Conservation (phyloP, 177 flowering plant species). For the Telopea speciosissima region DNA sequence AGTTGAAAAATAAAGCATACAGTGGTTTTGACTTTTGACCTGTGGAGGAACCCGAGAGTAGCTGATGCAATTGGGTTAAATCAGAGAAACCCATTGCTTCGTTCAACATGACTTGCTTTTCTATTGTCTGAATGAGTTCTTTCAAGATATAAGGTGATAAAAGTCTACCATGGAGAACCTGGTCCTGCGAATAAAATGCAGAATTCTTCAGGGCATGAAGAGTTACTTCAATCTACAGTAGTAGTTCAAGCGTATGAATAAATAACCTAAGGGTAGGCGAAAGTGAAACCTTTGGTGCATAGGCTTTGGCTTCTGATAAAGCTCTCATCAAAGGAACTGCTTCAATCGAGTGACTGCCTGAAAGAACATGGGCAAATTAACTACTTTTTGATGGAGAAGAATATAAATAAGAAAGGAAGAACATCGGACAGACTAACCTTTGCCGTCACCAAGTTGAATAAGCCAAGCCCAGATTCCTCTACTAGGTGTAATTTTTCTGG, state of each 20-base stretch:
- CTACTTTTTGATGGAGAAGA: too few species aligned
- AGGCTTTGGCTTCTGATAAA: slow-evolving; percentile 9
- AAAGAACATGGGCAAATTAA: neutral
- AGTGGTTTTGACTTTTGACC: neutral
- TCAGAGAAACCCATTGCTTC: slow-evolving; percentile 3
- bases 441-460: neutral
- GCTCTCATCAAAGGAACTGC: slow-evolving; percentile 7
- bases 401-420: too few species aligned
- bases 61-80: neutral
- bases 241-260: neutral
- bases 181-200: slow-evolving; percentile 10
- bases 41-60: slow-evolving; percentile 5
- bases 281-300: slow-evolving; percentile 3
- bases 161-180: slow-evolving; percentile 7
- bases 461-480: too few species aligned
- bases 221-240: slow-evolving; percentile 1
- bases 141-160: slow-evolving; percentile 13
- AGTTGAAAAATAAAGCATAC: neutral
- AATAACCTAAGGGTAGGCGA: neutral
- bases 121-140: slow-evolving; percentile 13
- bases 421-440: neutral
- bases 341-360: slow-evolving; percentile 2
- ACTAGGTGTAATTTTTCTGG: too few species aligned
- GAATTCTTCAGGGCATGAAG: neutral
- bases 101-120: slow-evolving; percentile 9